Evolutionary conservation across 148 eudicot genomes (phyloP).

Genomic region (Heliamphora exappendiculata): DNA sequence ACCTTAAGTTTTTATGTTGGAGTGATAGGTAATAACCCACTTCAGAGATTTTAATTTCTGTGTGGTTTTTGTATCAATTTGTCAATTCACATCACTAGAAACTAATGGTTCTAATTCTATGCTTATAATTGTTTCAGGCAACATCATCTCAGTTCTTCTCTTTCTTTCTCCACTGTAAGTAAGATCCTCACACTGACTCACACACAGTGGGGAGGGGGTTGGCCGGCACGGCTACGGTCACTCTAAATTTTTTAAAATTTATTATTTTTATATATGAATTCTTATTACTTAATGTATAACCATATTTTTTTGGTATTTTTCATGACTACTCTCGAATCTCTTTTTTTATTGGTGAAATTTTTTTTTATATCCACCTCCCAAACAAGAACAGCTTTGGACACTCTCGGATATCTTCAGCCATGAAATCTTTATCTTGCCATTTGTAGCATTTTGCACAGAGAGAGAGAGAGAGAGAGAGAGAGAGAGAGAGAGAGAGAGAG

Average conservation of each 20-base stretch:
- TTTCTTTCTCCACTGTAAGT: slow-evolving; percentile 29
- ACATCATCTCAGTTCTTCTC: slow-evolving; percentile 21
- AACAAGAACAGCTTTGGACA: too few species aligned
- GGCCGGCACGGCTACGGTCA: too few species aligned
- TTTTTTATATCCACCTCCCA: too few species aligned
- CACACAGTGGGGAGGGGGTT: too few species aligned
- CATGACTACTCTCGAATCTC: too few species aligned
- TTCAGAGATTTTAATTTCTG: background rate
- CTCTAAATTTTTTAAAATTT: background rate
- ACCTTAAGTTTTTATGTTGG: background rate
- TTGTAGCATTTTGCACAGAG: too few species aligned
- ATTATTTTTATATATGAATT: background rate
- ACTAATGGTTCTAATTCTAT: background rate
- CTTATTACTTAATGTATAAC: background rate
- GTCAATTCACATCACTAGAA: background rate
- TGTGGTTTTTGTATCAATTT: background rate
- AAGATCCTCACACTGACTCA: too few species aligned
- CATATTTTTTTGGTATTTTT: background rate
- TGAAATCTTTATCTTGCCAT: too few species aligned
- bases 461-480: too few species aligned
- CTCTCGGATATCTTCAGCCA: too few species aligned
- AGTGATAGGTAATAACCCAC: background rate
- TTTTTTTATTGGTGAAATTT: too few species aligned
- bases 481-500: too few species aligned
- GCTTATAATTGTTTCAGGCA: slow-evolving; percentile 16